Evolutionary conservation across 1,284 basidiomycete species (phyloP).

Genomic region (Exobasidium rhododendri): DNA sequence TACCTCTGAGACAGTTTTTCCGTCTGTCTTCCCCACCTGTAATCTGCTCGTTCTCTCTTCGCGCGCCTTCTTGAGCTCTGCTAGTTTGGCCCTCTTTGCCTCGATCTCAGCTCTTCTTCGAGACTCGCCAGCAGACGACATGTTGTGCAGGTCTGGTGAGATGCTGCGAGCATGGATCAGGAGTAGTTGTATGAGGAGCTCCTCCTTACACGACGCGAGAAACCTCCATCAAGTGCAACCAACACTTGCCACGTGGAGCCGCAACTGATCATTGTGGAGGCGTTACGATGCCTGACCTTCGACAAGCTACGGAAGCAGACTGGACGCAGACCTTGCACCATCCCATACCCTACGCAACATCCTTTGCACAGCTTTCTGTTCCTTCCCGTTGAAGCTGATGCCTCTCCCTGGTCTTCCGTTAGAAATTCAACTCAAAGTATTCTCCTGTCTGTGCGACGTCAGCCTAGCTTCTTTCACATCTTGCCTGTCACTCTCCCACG

Average conservation of each 20-base stretch:
- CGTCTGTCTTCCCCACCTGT: conserved; percentile 13
- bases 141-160: neutral
- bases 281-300: too few species aligned
- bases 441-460: neutral
- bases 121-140: conserved; percentile 34
- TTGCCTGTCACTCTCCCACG: neutral
- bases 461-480: neutral
- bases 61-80: conserved; percentile 71
- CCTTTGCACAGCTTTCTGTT: too few species aligned
- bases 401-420: neutral
- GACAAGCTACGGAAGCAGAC: too few species aligned
- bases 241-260: too few species aligned
- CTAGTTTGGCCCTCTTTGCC: conserved; percentile 82
- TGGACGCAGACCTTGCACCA: too few species aligned
- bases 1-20: conserved; percentile 15
- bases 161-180: too few species aligned
- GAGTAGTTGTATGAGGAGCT: neutral
- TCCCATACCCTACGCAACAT: too few species aligned
- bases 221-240: too few species aligned
- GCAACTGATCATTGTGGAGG: too few species aligned
- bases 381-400: too few species aligned
- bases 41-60: conserved; percentile 61
- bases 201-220: too few species aligned
- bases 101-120: conserved; percentile 76
- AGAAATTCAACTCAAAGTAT: neutral